Conservation (phyloP, 805 yeast species). For the Candida pseudoglaebosa region DNA sequence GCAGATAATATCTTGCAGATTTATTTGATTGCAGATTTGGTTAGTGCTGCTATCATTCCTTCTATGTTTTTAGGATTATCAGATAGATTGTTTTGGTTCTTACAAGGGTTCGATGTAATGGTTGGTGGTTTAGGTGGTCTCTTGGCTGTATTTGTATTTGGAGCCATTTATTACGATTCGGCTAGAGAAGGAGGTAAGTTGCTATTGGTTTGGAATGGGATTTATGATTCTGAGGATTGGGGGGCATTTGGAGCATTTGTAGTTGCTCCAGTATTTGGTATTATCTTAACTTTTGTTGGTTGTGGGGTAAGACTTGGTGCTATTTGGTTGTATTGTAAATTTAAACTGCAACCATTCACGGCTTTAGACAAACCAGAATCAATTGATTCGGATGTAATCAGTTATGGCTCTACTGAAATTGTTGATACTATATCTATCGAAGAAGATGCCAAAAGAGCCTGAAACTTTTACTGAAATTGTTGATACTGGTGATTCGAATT, state of each 20-base stretch:
- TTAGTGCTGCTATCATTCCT: slow-evolving; percentile 85
- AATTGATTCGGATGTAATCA: slow-evolving; percentile 9
- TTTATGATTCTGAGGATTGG: slow-evolving; percentile 79
- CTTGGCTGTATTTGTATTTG: slow-evolving; percentile 75
- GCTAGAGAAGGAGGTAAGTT: slow-evolving; percentile 77
- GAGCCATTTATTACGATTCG: slow-evolving; percentile 68
- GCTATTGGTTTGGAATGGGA: slow-evolving; percentile 72
- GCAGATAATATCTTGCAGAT: slow-evolving; percentile 83
- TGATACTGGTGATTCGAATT: too few relatives aligned
- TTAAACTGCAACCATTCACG: slow-evolving; percentile 38
- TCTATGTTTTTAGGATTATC: slow-evolving; percentile 76
- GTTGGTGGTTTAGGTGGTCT: slow-evolving; percentile 83
- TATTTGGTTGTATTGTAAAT: slow-evolving; percentile 27
- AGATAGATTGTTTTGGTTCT: slow-evolving; percentile 54
- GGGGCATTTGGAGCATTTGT: slow-evolving; percentile 93
- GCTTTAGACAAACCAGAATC: slow-evolving; percentile 40
- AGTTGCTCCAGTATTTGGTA: slow-evolving; percentile 80
- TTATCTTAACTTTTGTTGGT: slow-evolving; percentile 51
- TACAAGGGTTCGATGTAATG: slow-evolving; percentile 77
- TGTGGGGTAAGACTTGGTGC: slow-evolving; percentile 46
- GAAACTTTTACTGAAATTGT: too few relatives aligned
- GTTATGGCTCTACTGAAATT: slow-evolving; percentile 6
- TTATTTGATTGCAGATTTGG: slow-evolving; percentile 85
- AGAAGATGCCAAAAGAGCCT: too few relatives aligned
- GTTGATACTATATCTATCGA: slow-evolving; percentile 4